Evolutionary conservation across 116 monocot species (phyloP), one percentile per base, ranked within the genome.

Genomic region (Papilionanthe hybrid): DNA sequence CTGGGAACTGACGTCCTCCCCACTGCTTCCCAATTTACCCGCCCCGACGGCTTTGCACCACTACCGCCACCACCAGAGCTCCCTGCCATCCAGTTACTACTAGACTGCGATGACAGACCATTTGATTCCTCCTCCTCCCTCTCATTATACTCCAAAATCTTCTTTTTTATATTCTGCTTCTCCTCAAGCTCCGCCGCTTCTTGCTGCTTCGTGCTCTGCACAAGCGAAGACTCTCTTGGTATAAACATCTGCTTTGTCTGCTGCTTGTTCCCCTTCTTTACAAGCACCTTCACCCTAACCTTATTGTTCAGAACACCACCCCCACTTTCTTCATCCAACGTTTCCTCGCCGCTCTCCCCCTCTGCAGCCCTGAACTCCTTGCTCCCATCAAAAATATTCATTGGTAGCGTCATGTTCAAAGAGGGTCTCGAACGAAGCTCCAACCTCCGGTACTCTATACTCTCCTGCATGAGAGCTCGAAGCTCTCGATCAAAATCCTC

Each of bases 131-230:
- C 97, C 58, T 97, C 98, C 79, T 98, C 98, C 60, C 98, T 87
- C 76, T 98, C 98, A 75, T 98, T 98, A 77, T 98, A 98, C 86
- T 94, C 98, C 72, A 98, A 75, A 25, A 98, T 98, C 84, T 85
- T 88, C 87, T 86, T 83, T 82, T 98, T 98, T 25, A 98, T 92
- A 68, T 75, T 90, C 82, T 88, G 89, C 83, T 94, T 98, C 89
- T 98, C 98, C 83, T 98, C 94, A 78, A 97, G 68, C 87, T 97
- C 97, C 0, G 88, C 97, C 5, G 89, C 91, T 49, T 94, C 97
- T 67, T 94, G 88, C 67, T 97, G 92, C 75, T 92, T 94, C 17
- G 94, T 90, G 81, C 94, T 88, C 77, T 97, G 97, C 30, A 97
- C 83, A 18, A 97, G 82, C 11, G 91, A 88, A 71, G 91, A 91